These are phyloP conservation scores for Musa itinerans DNA, from an alignment of 176 grass and related monocot species.

Conservation along the genomic window DNA sequence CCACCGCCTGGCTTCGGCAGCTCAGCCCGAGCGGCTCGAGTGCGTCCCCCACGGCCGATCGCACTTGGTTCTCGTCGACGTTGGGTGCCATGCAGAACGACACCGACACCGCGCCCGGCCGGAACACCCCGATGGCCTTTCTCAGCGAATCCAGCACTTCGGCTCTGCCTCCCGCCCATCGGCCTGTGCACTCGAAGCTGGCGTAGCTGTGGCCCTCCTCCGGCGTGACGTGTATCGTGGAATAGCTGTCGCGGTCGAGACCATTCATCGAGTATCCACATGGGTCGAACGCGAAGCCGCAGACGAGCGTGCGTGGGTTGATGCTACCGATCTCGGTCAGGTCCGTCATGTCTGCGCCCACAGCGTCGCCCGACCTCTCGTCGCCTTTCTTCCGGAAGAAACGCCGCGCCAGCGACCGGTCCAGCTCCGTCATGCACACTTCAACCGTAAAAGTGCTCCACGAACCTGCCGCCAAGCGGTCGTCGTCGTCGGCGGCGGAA, in stretches of 20 bases:
- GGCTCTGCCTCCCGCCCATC: neutral
- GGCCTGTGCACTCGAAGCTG: conserved; percentile 32
- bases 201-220: conserved; percentile 45
- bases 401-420: neutral
- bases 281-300: conserved; percentile 33
- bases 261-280: conserved; percentile 47
- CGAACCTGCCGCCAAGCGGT: neutral
- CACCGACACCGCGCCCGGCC: conserved; percentile 14
- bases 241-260: conserved; percentile 31
- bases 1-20: conserved; percentile 10
- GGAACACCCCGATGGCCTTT: neutral
- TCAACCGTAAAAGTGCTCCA: conserved; percentile 14
- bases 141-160: neutral
- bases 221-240: conserved; percentile 45
- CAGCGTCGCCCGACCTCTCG: conserved; percentile 12
- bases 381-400: conserved; percentile 26
- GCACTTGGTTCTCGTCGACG: neutral
- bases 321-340: conserved; percentile 14
- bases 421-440: conserved; percentile 41
- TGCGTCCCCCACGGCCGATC: conserved; percentile 9
- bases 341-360: conserved; percentile 29
- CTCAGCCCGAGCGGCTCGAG: conserved; percentile 23
- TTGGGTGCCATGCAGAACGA: conserved; percentile 14
- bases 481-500: neutral
- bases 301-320: conserved; percentile 21